These are phyloP conservation scores for Ophiostoma novo-ulmi DNA, from an alignment of 2,329 filamentous ascomycete genomes.

Conservation along the genomic window DNA sequence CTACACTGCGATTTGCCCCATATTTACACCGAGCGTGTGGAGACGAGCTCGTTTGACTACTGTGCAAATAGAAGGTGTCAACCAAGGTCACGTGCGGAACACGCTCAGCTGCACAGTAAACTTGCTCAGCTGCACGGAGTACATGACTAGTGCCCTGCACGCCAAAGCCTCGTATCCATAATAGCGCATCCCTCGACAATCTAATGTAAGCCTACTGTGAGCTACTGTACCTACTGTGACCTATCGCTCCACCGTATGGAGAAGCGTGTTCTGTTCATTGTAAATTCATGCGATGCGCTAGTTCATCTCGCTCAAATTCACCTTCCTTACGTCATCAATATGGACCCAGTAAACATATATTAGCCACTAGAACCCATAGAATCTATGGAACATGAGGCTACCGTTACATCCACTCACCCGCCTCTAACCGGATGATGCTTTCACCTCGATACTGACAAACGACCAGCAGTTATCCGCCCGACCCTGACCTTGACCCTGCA, in stretches of 20 bases:
- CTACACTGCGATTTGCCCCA: not conserved
- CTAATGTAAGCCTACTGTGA: not conserved
- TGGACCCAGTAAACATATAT: not conserved
- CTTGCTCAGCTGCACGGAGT: not conserved
- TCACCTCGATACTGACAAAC: not conserved
- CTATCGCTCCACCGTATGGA: not conserved
- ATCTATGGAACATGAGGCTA: not conserved
- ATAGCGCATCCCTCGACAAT: not conserved
- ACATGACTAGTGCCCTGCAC: not conserved
- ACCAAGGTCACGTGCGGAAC: not conserved
- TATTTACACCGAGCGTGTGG: not conserved
- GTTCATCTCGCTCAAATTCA: not conserved
- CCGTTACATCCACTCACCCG: not conserved
- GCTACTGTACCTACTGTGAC: not conserved
- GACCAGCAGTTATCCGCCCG: slow-evolving; percentile 2
- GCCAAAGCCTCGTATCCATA: not conserved
- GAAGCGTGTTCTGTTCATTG: not conserved
- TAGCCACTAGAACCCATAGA: not conserved
- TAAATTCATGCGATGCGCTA: no score
- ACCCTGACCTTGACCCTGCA: not conserved
- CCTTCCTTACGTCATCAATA: slow-evolving; percentile 1
- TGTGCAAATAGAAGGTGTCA: slow-evolving; percentile 5
- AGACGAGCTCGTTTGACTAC: not conserved
- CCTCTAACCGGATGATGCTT: not conserved
- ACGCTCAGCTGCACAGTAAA: not conserved